These are phyloP conservation scores for Xerophyta viscosa DNA, from an alignment of 106 monocot genomes.

Conservation along the genomic window DNA sequence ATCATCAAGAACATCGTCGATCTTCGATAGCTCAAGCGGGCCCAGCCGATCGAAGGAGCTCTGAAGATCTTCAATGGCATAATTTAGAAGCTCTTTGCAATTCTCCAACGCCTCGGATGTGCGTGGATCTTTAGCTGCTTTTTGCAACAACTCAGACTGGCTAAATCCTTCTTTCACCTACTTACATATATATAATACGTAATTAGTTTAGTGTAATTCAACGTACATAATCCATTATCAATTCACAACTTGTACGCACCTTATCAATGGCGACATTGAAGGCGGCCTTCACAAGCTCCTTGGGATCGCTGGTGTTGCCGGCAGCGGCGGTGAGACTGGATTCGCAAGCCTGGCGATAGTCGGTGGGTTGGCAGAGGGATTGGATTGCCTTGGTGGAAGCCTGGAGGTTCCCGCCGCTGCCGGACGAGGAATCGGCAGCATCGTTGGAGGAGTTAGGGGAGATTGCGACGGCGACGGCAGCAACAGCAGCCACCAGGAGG, in stretches of 20 bases:
- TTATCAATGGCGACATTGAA: conserved; percentile 24
- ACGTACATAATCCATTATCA: too few species aligned
- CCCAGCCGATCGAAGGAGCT: conserved; percentile 14
- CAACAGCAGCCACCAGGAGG: conserved; percentile 31
- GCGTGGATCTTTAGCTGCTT: conserved; percentile 20
- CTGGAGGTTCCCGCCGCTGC: background rate
- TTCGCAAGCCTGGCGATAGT: conserved; percentile 22
- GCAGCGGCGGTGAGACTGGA: conserved; percentile 18
- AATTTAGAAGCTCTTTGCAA: conserved; percentile 32
- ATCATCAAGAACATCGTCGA: conserved; percentile 20
- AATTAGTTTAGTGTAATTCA: too few species aligned
- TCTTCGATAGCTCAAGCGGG: conserved; percentile 10
- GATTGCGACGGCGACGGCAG: conserved; percentile 12
- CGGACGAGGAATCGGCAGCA: background rate
- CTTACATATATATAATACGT: too few species aligned
- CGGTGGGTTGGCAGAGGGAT: conserved; percentile 41
- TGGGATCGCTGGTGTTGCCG: conserved; percentile 38
- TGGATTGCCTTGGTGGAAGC: conserved; percentile 22
- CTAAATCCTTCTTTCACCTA: conserved; percentile 8
- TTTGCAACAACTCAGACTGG: conserved; percentile 24
- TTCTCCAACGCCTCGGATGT: conserved; percentile 16
- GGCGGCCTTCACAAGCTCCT: conserved; percentile 25
- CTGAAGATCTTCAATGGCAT: conserved; percentile 31
- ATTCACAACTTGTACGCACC: too few species aligned
- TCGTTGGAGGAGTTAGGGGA: background rate